Evolutionary conservation across 2,329 filamentous ascomycete genomes (phyloP).

Genomic region (Teratosphaeria viscida): DNA sequence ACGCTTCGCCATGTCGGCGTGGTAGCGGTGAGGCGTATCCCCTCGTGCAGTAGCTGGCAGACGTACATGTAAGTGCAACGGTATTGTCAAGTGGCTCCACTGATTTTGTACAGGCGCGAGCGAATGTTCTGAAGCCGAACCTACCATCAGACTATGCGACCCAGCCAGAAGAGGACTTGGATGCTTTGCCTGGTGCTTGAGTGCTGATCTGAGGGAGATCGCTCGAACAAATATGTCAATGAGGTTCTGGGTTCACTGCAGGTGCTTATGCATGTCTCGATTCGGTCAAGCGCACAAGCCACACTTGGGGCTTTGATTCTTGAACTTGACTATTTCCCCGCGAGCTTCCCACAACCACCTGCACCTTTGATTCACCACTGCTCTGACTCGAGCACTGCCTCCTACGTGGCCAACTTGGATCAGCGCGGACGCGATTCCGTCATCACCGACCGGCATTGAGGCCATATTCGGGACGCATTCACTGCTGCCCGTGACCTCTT

Average conservation of each 20-base stretch:
- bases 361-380: not conserved
- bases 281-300: too few species aligned
- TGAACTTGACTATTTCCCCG: too few species aligned
- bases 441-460: not conserved
- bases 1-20: conserved; percentile 47
- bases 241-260: too few species aligned
- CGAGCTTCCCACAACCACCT: not conserved
- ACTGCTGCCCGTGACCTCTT: not conserved
- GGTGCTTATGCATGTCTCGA: too few species aligned
- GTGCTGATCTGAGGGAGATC: too few species aligned
- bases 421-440: not conserved
- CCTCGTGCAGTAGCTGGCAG: not conserved
- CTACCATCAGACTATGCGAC: not conserved
- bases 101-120: not conserved
- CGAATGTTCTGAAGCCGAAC: not conserved
- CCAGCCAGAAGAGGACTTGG: not conserved
- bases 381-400: not conserved
- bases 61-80: conserved; percentile 2
- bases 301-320: too few species aligned
- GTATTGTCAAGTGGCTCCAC: not conserved
- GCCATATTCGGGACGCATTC: not conserved
- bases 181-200: too few species aligned
- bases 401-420: not conserved
- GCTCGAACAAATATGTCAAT: too few species aligned
- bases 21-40: conserved; percentile 1